phyloP scores from a whole-genome alignment of 2,329 filamentous ascomycete genomes.

The Shiraia bambusicola region DNA sequence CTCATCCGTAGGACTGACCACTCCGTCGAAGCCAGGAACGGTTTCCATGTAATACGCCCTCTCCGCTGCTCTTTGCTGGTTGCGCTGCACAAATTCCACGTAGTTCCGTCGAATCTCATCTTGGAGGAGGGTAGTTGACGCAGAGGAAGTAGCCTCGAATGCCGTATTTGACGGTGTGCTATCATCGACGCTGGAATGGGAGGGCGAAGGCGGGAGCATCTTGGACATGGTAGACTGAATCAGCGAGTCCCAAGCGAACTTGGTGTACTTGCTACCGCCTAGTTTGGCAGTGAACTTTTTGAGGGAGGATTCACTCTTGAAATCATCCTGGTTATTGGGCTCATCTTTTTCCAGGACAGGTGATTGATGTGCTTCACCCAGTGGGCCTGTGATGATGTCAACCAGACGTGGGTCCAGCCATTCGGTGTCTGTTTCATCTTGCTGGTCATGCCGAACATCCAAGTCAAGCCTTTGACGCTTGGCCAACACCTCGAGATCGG shows the following conservation, averaged over 20 bases:
- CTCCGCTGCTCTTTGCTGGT: slow-evolving; percentile 6
- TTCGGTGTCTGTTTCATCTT: neutral
- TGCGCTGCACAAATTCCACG: neutral
- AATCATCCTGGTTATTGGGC: neutral
- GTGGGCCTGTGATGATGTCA: neutral
- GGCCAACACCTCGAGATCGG: slow-evolving; percentile 5
- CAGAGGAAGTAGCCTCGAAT: neutral
- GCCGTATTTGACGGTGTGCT: neutral
- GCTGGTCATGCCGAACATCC: neutral
- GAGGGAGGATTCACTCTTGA: neutral
- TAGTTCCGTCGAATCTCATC: neutral
- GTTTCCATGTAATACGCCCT: slow-evolving; percentile 4
- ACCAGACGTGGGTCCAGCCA: neutral
- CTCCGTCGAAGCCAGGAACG: slow-evolving; percentile 5
- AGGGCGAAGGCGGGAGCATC: neutral
- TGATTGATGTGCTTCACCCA: slow-evolving; percentile 2
- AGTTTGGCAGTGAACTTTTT: neutral
- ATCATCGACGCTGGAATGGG: neutral
- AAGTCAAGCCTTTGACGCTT: slow-evolving; percentile 15
- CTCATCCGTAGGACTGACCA: slow-evolving; percentile 11
- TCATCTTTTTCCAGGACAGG: neutral
- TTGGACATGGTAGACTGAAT: neutral
- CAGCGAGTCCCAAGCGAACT: neutral
- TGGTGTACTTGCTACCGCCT: neutral
- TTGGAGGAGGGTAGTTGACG: slow-evolving; percentile 5